Evolutionary conservation across 1,139 yeast species (phyloP).

Genomic region (Sugiyamaella neomexicana): DNA sequence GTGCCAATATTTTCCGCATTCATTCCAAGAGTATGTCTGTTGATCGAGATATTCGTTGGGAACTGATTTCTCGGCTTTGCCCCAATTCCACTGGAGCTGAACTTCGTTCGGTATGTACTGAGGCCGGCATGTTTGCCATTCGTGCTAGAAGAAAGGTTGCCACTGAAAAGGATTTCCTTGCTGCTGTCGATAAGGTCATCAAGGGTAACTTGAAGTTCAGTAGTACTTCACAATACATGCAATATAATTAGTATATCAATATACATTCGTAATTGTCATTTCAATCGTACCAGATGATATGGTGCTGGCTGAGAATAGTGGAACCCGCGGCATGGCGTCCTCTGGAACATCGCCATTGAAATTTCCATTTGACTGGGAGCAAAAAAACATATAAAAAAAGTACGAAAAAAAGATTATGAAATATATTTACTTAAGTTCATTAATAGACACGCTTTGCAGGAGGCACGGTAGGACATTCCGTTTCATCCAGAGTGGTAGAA

Average conservation of each 20-base stretch:
- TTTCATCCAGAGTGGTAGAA: conserved; percentile 79
- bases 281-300: too few relatives aligned
- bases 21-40: conserved; percentile 96
- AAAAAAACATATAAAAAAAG: not conserved
- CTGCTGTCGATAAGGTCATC: conserved; percentile 96
- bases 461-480: conserved; percentile 93
- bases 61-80: conserved; percentile 90
- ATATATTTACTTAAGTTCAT: conserved; percentile 19
- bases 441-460: conserved; percentile 95
- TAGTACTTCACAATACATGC: conserved; percentile 97
- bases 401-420: not conserved
- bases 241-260: conserved; percentile 60
- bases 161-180: conserved; percentile 92
- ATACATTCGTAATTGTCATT: not conserved
- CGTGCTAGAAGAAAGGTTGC: conserved; percentile 98
- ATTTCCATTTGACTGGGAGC: too few relatives aligned
- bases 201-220: conserved; percentile 98
- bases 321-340: too few relatives aligned
- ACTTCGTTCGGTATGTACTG: conserved; percentile 92
- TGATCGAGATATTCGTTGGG: conserved; percentile 98
- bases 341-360: not conserved
- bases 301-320: too few relatives aligned
- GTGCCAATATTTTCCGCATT: conserved; percentile 94
- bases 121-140: conserved; percentile 99
- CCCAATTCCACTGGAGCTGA: conserved; percentile 99